These are phyloP conservation scores for Cryptococcus sp. DNA, from an alignment of 1,284 basidiomycete genomes.

Conservation along the genomic window DNA sequence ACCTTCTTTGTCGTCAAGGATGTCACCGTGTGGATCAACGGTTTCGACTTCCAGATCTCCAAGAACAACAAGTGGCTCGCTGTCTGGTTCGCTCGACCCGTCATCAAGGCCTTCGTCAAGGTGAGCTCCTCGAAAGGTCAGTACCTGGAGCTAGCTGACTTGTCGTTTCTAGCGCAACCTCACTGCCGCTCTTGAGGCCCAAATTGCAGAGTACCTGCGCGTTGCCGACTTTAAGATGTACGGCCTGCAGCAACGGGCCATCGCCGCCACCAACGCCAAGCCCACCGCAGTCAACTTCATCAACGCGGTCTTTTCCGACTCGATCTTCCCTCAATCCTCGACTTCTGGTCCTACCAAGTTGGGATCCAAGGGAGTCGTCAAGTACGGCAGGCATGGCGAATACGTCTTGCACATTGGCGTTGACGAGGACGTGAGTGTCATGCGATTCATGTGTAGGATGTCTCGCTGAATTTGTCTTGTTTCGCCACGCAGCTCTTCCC, in stretches of 20 bases:
- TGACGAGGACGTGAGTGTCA: slow-evolving; percentile 48
- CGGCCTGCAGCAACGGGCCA: slow-evolving; percentile 53
- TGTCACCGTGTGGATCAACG: slow-evolving; percentile 53
- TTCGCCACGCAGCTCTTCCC: slow-evolving; percentile 46
- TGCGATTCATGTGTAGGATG: background rate
- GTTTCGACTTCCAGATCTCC: slow-evolving; percentile 48
- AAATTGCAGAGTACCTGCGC: slow-evolving; percentile 44
- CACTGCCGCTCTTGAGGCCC: slow-evolving; percentile 50
- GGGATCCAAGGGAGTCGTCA: slow-evolving; percentile 51
- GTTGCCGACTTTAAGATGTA: slow-evolving; percentile 47
- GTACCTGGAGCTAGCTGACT: too few relatives aligned
- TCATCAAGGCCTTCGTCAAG: slow-evolving; percentile 46
- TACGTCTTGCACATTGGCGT: slow-evolving; percentile 56
- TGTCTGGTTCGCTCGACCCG: slow-evolving; percentile 47
- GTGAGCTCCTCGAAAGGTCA: slow-evolving; percentile 16
- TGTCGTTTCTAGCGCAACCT: slow-evolving; percentile 31
- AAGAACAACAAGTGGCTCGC: slow-evolving; percentile 47
- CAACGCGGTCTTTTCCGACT: slow-evolving; percentile 54
- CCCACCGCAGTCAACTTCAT: slow-evolving; percentile 54
- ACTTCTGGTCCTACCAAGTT: slow-evolving; percentile 34
- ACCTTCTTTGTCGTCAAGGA: slow-evolving; percentile 57
- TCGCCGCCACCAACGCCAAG: slow-evolving; percentile 54
- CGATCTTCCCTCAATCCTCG: slow-evolving; percentile 38
- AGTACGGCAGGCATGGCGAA: slow-evolving; percentile 54
- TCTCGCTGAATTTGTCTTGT: background rate